A percentile compares a stretch with the other conserved stretches of the same genome.
These are phyloP conservation scores for Prunus kanzakura DNA, from an alignment of 306 rosid genomes.

Conservation along the genomic window DNA sequence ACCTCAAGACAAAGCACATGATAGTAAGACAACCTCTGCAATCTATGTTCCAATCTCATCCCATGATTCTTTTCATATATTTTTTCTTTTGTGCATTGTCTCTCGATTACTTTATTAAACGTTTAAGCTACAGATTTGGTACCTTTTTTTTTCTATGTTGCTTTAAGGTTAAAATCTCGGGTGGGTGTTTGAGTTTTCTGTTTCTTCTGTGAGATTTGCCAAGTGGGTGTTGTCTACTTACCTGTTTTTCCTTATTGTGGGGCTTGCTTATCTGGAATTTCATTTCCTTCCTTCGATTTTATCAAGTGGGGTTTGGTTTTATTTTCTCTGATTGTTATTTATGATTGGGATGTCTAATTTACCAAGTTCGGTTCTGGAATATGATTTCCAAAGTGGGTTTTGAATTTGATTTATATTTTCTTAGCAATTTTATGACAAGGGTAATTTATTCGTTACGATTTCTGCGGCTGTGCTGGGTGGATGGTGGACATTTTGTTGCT, in stretches of 20 bases:
- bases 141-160: not conserved
- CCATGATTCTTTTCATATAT: not conserved
- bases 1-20: not conserved
- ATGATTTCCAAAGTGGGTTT: not conserved
- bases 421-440: not conserved
- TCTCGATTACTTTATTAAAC: not conserved
- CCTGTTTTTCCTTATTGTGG: not conserved
- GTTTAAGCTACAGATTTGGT: not conserved
- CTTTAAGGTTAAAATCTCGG: not conserved
- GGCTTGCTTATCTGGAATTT: too few relatives aligned
- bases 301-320: not conserved
- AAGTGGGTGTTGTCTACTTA: not conserved
- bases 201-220: not conserved
- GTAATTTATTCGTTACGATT: not conserved
- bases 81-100: not conserved
- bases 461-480: not conserved
- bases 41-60: not conserved
- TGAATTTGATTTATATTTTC: not conserved
- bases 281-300: too few relatives aligned
- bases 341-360: not conserved
- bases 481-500: not conserved
- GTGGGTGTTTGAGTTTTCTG: slow-evolving; percentile 14
- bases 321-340: not conserved
- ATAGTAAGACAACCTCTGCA: slow-evolving; percentile 14
- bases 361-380: not conserved